These are phyloP conservation scores for Cladophialophora carrionii DNA, from an alignment of 2,329 filamentous ascomycete species.

Conservation along the genomic window DNA sequence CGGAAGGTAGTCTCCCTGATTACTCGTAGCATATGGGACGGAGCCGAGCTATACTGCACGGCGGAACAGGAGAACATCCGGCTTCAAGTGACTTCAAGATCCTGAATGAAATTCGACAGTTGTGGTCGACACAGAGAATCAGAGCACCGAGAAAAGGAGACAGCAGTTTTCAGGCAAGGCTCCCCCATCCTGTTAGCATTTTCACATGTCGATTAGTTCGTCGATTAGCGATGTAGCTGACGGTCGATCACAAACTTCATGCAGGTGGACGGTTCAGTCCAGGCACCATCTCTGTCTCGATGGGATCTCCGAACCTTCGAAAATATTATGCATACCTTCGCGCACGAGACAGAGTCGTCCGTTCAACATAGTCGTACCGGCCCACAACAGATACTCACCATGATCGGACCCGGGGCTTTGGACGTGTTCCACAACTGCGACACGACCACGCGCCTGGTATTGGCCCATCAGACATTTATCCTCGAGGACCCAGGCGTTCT, in stretches of 20 bases:
- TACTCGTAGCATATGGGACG: neutral
- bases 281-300: constrained; percentile 5
- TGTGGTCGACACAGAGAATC: neutral
- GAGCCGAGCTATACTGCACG: neutral
- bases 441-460: neutral
- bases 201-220: neutral
- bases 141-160: neutral
- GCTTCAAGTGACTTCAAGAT: neutral
- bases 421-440: neutral
- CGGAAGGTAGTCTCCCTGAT: neutral
- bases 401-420: neutral
- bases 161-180: neutral
- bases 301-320: constrained; percentile 1
- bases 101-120: neutral
- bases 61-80: neutral
- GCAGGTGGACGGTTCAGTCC: neutral
- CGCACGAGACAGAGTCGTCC: neutral
- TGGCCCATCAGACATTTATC: neutral
- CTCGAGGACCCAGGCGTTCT: constrained; percentile 1
- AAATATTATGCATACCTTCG: neutral
- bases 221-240: neutral
- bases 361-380: neutral
- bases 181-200: neutral
- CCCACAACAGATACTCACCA: neutral
- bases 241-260: neutral